Percentiles rank a stretch among this genome's conserved stretches.
These are phyloP conservation scores for Irineochytrium annulatum DNA, from an alignment of 192 early-diverging fungal species.

Conservation along the genomic window DNA sequence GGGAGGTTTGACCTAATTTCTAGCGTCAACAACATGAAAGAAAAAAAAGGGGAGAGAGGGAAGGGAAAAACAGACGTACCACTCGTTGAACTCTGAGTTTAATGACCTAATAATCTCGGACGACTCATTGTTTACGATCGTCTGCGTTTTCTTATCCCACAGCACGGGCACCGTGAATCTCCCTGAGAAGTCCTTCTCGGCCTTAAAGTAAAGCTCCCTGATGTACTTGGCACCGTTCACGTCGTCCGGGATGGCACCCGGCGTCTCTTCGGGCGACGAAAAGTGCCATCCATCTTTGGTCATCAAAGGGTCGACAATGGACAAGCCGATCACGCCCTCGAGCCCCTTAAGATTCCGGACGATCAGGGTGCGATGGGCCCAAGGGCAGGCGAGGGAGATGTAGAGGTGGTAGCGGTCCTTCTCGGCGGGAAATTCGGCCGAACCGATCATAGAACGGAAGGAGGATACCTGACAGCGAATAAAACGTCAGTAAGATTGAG, in stretches of 20 bases:
- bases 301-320: conserved; percentile 83
- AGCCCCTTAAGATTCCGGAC: conserved; percentile 91
- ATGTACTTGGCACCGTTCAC: conserved; percentile 69
- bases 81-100: conserved; percentile 82
- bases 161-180: conserved; percentile 87
- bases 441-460: conserved; percentile 27
- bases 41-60: not conserved
- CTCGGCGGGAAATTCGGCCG: conserved; percentile 64
- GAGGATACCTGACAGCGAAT: conserved; percentile 38
- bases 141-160: conserved; percentile 91
- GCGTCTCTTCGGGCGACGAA: conserved; percentile 62
- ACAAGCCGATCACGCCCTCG: conserved; percentile 73
- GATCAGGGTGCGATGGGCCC: conserved; percentile 86
- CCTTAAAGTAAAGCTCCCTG: conserved; percentile 90
- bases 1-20: conserved; percentile 33
- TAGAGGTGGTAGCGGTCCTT: conserved; percentile 78
- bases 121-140: conserved; percentile 93
- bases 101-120: conserved; percentile 93
- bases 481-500: too few species aligned
- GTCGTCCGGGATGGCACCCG: conserved; percentile 73
- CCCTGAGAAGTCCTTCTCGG: conserved; percentile 53
- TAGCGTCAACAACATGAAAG: not conserved
- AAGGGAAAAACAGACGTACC: conserved; percentile 26
- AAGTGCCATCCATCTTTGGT: conserved; percentile 79
- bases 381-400: conserved; percentile 47